Conservation (phyloP, 805 yeast species). For the Wickerhamomyces silvicola region DNA sequence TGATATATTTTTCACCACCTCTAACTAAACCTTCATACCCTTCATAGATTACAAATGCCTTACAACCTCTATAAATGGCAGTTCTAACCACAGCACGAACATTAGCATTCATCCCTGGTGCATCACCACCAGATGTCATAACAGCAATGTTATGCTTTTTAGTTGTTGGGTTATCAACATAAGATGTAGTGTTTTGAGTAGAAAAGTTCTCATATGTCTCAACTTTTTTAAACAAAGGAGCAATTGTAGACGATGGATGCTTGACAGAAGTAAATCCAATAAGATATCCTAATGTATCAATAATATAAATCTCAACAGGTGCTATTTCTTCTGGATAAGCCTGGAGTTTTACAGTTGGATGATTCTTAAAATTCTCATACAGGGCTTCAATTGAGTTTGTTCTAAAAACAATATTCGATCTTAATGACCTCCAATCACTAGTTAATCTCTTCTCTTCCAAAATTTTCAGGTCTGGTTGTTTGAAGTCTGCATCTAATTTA, state of each 20-base stretch:
- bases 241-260: conserved; percentile 50
- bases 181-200: conserved; percentile 14
- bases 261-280: conserved; percentile 68
- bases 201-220: conserved; percentile 1
- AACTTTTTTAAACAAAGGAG: conserved; percentile 24
- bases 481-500: conserved; percentile 13
- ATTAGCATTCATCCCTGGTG: conserved; percentile 77
- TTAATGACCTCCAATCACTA: conserved; percentile 46
- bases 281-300: conserved; percentile 81
- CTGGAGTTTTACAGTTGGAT: conserved; percentile 36
- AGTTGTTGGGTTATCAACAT: conserved; percentile 1
- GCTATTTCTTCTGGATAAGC: conserved; percentile 63
- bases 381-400: conserved; percentile 23
- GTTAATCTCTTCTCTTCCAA: conserved; percentile 22
- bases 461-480: conserved; percentile 22
- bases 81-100: conserved; percentile 70
- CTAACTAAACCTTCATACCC: conserved; percentile 69
- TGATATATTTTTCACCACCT: conserved; percentile 50
- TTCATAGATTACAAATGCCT: conserved; percentile 62
- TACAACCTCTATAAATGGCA: conserved; percentile 58
- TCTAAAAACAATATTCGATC: conserved; percentile 32
- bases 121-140: conserved; percentile 80
- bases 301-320: conserved; percentile 68
- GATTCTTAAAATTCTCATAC: conserved; percentile 22
- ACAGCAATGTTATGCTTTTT: conserved; percentile 44